Evolutionary conservation across 2,329 filamentous ascomycete genomes (phyloP).

Genomic region (Teratosphaeria gauchensis): DNA sequence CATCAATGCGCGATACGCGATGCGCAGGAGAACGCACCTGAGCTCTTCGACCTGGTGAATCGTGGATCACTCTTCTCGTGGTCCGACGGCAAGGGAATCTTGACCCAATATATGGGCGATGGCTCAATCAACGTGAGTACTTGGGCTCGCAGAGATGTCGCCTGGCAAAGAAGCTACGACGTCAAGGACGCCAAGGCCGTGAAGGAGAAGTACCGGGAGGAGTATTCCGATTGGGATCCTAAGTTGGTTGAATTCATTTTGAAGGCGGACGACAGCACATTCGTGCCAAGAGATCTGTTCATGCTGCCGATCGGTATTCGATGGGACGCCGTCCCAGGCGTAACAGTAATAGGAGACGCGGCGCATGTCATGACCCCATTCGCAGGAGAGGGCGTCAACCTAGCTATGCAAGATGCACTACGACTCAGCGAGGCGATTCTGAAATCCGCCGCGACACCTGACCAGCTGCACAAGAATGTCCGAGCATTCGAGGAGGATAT

Average conservation of each 20-base stretch:
- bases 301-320: slow-evolving; percentile 19
- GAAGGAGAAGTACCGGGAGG: neutral
- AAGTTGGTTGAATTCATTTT: slow-evolving; percentile 20
- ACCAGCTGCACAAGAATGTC: slow-evolving; percentile 21
- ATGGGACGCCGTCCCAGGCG: slow-evolving; percentile 41
- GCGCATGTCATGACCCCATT: slow-evolving; percentile 41
- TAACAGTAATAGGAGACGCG: slow-evolving; percentile 50
- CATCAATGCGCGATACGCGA: slow-evolving; percentile 24
- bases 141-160: slow-evolving; percentile 16
- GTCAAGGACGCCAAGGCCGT: slow-evolving; percentile 8
- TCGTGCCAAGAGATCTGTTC: slow-evolving; percentile 24
- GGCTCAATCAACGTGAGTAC: slow-evolving; percentile 21
- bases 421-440: slow-evolving; percentile 39
- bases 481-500: slow-evolving; percentile 28
- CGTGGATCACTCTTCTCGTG: slow-evolving; percentile 21
- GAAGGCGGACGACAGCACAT: slow-evolving; percentile 11
- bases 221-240: slow-evolving; percentile 23
- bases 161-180: slow-evolving; percentile 33
- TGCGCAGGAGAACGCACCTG: slow-evolving; percentile 17
- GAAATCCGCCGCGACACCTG: slow-evolving; percentile 2
- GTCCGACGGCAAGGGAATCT: slow-evolving; percentile 21
- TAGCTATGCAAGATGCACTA: slow-evolving; percentile 46
- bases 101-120: slow-evolving; percentile 18
- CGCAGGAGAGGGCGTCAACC: slow-evolving; percentile 52
- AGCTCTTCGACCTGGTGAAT: slow-evolving; percentile 26